phyloP scores from a whole-genome alignment of 805 yeast species.

The Ogataea glucozyma region DNA sequence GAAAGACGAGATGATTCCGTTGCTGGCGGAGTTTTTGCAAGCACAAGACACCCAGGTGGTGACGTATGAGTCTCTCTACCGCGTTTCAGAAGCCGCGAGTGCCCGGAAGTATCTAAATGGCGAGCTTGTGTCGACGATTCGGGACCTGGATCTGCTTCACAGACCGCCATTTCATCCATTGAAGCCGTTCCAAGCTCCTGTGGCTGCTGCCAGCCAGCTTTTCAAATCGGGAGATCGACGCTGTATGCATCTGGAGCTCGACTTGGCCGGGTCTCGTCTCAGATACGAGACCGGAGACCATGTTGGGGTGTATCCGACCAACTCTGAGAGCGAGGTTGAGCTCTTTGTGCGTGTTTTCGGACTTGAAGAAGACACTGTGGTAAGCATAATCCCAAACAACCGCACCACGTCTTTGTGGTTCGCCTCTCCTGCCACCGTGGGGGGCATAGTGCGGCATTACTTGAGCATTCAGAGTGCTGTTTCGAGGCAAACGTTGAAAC shows the following conservation, averaged over 20 bases:
- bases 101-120: constrained; percentile 30
- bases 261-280: constrained; percentile 63
- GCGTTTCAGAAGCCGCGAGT: no score
- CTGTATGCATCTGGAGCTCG: constrained; percentile 83
- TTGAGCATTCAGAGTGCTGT: constrained; percentile 85
- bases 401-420: constrained; percentile 55
- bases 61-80: constrained; percentile 58
- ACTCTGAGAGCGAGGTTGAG: constrained; percentile 64
- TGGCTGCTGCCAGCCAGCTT: constrained; percentile 57
- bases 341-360: constrained; percentile 62
- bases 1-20: constrained; percentile 78
- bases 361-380: constrained; percentile 51
- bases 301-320: constrained; percentile 86
- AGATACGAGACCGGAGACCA: constrained; percentile 93
- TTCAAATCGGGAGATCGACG: constrained; percentile 58
- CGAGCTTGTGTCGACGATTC: constrained; percentile 24
- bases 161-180: constrained; percentile 29
- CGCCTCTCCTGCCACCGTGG: constrained; percentile 76
- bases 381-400: constrained; percentile 66
- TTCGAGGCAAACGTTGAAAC: constrained; percentile 74
- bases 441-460: constrained; percentile 72
- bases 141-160: constrained; percentile 15
- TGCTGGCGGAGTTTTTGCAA: constrained; percentile 55
- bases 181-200: constrained; percentile 68
- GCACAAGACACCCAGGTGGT: constrained; percentile 69